Conservation (phyloP, 2,329 filamentous ascomycete genomes). For the Pseudonectria foliicola region DNA sequence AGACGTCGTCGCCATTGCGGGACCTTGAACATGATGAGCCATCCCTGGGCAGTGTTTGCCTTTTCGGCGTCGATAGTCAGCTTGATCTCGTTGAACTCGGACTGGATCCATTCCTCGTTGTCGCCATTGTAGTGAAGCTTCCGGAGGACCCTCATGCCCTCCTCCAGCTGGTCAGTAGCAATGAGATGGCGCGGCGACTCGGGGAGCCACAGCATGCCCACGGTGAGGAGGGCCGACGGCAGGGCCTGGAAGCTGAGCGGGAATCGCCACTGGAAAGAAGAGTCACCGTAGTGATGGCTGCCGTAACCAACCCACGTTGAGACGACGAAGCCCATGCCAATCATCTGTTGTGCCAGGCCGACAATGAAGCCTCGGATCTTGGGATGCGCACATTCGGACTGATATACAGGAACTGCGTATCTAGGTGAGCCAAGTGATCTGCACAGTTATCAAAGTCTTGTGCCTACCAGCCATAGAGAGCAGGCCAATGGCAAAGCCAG, state of each 20-base stretch:
- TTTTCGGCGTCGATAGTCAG: constrained; percentile 40
- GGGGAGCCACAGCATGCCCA: constrained; percentile 20
- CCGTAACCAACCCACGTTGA: constrained; percentile 36
- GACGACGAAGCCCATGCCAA: constrained; percentile 46
- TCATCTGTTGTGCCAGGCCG: constrained; percentile 47
- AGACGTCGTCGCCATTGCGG: constrained; percentile 49
- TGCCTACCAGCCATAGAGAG: constrained; percentile 33
- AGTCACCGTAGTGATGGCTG: constrained; percentile 17
- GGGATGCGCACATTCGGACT: constrained; percentile 18
- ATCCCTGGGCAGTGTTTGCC: constrained; percentile 29
- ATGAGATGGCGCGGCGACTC: constrained; percentile 23
- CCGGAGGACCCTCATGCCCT: constrained; percentile 32
- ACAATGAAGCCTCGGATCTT: constrained; percentile 35
- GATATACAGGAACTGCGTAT: constrained; percentile 22
- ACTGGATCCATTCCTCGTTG: constrained; percentile 48
- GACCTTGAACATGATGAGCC: constrained; percentile 49
- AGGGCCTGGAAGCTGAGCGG: constrained; percentile 19
- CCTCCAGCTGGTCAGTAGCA: constrained; percentile 31
- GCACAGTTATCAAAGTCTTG: neutral
- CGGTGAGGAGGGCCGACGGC: constrained; percentile 12
- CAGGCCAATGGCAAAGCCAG: constrained; percentile 18
- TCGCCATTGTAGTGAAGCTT: constrained; percentile 45
- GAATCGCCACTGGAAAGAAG: constrained; percentile 28
- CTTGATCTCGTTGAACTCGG: constrained; percentile 49
- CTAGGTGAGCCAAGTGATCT: constrained; percentile 36